Conservation (phyloP, 352 stramenopile species). For the Globisporangium paddicum region DNA sequence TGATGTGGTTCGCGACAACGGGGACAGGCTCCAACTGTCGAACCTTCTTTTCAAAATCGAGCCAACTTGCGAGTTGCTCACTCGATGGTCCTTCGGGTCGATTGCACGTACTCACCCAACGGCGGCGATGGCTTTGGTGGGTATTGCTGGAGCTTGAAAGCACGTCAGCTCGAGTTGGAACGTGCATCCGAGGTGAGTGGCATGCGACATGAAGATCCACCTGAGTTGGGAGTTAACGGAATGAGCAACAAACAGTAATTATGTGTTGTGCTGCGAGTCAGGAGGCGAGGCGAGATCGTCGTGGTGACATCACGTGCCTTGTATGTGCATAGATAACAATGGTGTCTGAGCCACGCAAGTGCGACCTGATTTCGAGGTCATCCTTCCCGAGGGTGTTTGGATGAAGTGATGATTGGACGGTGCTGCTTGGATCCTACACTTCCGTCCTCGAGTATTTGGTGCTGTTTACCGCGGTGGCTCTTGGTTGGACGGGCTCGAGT, state of each 20-base stretch:
- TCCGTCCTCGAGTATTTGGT: neutral
- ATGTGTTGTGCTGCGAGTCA: too few relatives aligned
- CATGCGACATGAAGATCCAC: too few relatives aligned
- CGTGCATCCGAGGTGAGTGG: too few relatives aligned
- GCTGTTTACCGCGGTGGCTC: neutral
- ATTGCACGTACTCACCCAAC: slow-evolving; percentile 3
- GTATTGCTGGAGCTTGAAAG: too few relatives aligned
- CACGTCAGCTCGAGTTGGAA: too few relatives aligned
- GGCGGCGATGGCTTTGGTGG: too few relatives aligned
- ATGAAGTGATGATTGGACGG: slow-evolving; percentile 9
- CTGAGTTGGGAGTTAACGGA: too few relatives aligned
- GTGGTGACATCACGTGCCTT: neutral
- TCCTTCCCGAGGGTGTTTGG: slow-evolving; percentile 4
- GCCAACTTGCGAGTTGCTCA: neutral
- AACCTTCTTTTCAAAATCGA: slow-evolving; percentile 1
- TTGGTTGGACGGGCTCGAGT: too few relatives aligned
- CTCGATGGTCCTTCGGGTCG: neutral
- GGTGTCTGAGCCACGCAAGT: too few relatives aligned
- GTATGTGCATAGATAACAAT: too few relatives aligned
- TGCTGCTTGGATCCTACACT: neutral
- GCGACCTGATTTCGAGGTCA: neutral
- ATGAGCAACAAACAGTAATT: too few relatives aligned
- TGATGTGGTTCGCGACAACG: neutral
- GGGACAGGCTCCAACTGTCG: slow-evolving; percentile 5
- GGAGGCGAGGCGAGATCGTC: neutral